Base-by-base conservation (phyloP, 176 grass and related monocot species). In the Musa schizocarpa region DNA sequence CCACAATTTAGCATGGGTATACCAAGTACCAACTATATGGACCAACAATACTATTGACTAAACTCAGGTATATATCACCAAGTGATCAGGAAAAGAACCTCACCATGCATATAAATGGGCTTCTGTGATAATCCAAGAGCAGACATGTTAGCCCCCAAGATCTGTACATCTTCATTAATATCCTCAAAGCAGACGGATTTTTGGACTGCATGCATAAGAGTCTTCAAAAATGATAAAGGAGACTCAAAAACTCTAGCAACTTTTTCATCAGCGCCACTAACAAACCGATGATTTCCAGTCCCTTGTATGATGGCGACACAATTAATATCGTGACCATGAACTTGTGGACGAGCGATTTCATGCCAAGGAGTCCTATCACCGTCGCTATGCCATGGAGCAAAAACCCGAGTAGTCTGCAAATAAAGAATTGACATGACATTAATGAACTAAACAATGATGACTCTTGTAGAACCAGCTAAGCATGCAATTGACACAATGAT, bases 101-200 rank as follows among this genome's bases (percentile, higher is more conserved):
- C 67, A 98, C 95, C 87, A 73, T 94, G 85, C n/a, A 82, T 81
- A 81, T 94, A 99, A 76, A 94, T 94, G 58, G 90, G 90, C 82
- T 99, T 94, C 74, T 99, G 95, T 55, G 95, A 99, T 73, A 99
- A 82, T 27, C 95, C 95, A 81, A 99, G 95, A 80, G 95, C 95
- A 34, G 95, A 99, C 95, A 99, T 99, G 86, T 99, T 99, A 72
- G 95, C 95, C 82, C 95, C 90, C 77, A 99, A 81, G 65, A 94
- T 84, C 77, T 89, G 95, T 71, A 99, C 85, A 61, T 85, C 72
- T 24, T 83, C 80, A 19, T 82, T 79, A 71, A 87, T 79, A 87
- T 91, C 67, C 50, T 91, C 81, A 22, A 82, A 77, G 72, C 79
- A 79, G 61, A 80, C 78, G 68, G 80, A 80, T 79, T 89, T 93